Evolutionary conservation across 1,284 basidiomycete genomes (phyloP).

Genomic region (Microbotryum scabiosae): DNA sequence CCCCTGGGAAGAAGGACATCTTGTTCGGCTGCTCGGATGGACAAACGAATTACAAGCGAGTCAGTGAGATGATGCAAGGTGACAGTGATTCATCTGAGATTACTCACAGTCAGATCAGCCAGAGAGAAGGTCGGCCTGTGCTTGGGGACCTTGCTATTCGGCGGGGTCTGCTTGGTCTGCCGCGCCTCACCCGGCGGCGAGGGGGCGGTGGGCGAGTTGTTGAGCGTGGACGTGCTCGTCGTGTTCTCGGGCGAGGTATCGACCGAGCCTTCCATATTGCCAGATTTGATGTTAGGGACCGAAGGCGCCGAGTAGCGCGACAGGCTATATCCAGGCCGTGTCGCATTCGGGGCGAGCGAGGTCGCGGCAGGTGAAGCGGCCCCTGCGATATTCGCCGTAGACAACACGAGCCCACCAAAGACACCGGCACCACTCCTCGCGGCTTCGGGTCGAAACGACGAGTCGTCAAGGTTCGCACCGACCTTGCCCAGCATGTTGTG

Average conservation of each 20-base stretch:
- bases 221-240: constrained; percentile 10
- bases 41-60: no score
- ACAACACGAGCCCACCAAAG: constrained; percentile 63
- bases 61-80: no score
- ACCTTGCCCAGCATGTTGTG: constrained; percentile 10
- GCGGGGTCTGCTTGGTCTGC: no score
- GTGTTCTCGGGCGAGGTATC: constrained; percentile 11
- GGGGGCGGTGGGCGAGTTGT: constrained; percentile 5
- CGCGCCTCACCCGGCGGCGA: not conserved
- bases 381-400: constrained; percentile 47
- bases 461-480: constrained; percentile 19
- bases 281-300: not conserved
- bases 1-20: no score
- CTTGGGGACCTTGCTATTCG: no score
- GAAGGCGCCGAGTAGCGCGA: constrained; percentile 46
- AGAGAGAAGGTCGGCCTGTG: no score
- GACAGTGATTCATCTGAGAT: no score
- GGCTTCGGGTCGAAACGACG: constrained; percentile 46
- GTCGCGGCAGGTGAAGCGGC: constrained; percentile 51
- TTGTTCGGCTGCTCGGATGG: no score
- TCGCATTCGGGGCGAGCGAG: constrained; percentile 56
- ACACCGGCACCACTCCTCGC: constrained; percentile 56
- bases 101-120: no score
- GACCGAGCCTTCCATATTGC: not conserved
- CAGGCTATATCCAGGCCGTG: constrained; percentile 58